Conservation (phyloP, 352 stramenopile species). For the Thalassiosira mediterranea region DNA sequence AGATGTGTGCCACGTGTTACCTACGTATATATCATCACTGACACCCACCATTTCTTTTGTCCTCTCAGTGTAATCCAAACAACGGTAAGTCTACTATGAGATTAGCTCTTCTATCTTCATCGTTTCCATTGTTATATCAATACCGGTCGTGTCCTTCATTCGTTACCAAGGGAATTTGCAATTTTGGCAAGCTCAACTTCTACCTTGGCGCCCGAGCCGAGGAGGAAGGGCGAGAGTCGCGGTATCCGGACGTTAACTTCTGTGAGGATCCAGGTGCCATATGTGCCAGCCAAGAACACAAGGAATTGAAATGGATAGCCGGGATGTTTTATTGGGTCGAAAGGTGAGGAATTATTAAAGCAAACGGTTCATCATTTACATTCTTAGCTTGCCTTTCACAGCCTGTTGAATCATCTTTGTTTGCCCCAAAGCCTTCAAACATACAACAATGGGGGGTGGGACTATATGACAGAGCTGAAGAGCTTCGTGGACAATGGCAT, state of each 20-base stretch:
- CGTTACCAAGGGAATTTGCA: background rate
- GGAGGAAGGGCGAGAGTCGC: slow-evolving; percentile 7
- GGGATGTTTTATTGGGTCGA: slow-evolving; percentile 37
- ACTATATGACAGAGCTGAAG: slow-evolving; percentile 4
- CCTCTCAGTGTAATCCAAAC: slow-evolving; percentile 32
- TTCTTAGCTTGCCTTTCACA: background rate
- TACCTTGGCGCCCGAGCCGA: slow-evolving; percentile 21
- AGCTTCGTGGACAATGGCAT: slow-evolving; percentile 3
- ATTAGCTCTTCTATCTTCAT: no score
- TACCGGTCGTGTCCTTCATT: no score
- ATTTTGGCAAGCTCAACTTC: slow-evolving; percentile 47
- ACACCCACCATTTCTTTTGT: no score
- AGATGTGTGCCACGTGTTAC: no score
- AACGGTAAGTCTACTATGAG: no score
- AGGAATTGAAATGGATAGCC: slow-evolving; percentile 60
- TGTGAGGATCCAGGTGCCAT: slow-evolving; percentile 51
- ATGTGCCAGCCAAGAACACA: slow-evolving; percentile 41
- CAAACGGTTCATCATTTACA: background rate
- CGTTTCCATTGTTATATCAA: no score
- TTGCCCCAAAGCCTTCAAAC: no score
- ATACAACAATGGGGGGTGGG: slow-evolving; percentile 5
- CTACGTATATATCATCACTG: no score
- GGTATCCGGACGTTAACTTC: slow-evolving; percentile 33
- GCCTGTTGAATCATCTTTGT: background rate
- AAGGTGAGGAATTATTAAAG: no score